These are phyloP conservation scores for Sugiyamaella castrensis DNA, from an alignment of 1,139 yeast genomes.

Conservation along the genomic window DNA sequence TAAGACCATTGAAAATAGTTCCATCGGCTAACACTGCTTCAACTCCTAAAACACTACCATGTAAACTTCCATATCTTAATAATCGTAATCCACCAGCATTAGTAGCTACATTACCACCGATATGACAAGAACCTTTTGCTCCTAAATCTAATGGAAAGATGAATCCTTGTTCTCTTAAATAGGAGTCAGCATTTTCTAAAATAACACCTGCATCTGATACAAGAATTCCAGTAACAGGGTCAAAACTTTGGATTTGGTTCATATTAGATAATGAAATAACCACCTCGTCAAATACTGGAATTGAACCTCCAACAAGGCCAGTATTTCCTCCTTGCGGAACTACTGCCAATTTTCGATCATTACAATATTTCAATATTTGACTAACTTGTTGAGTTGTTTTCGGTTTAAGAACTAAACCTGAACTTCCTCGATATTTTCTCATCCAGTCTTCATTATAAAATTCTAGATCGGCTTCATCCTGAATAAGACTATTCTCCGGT, in stretches of 20 bases:
- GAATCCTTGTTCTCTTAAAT: conserved; percentile 73
- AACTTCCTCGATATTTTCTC: conserved; percentile 89
- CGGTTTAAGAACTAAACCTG: conserved; percentile 79
- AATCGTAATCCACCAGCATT: conserved; percentile 95
- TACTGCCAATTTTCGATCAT: conserved; percentile 71
- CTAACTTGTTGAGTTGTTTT: conserved; percentile 78
- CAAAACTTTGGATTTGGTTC: conserved; percentile 80
- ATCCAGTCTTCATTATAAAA: conserved; percentile 92
- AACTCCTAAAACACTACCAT: conserved; percentile 86
- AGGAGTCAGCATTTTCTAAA: conserved; percentile 80
- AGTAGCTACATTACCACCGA: conserved; percentile 94
- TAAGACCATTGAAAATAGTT: conserved; percentile 71
- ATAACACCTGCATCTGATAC: conserved; percentile 91
- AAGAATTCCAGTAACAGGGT: conserved; percentile 75
- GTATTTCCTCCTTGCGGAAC: conserved; percentile 99
- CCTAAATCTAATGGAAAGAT: conserved; percentile 94
- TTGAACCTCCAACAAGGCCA: conserved; percentile 93
- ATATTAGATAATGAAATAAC: conserved; percentile 65
- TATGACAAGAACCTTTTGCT: conserved; percentile 95
- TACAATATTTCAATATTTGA: conserved; percentile 75
- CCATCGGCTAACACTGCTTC: conserved; percentile 94
- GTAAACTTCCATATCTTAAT: conserved; percentile 86
- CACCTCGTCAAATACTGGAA: conserved; percentile 90
- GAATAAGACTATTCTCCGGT: conserved; percentile 46
- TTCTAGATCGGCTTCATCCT: conserved; percentile 60